These are phyloP conservation scores for Fibroporia radiculosa DNA, from an alignment of 768 basidiomycete species.

Conservation along the genomic window DNA sequence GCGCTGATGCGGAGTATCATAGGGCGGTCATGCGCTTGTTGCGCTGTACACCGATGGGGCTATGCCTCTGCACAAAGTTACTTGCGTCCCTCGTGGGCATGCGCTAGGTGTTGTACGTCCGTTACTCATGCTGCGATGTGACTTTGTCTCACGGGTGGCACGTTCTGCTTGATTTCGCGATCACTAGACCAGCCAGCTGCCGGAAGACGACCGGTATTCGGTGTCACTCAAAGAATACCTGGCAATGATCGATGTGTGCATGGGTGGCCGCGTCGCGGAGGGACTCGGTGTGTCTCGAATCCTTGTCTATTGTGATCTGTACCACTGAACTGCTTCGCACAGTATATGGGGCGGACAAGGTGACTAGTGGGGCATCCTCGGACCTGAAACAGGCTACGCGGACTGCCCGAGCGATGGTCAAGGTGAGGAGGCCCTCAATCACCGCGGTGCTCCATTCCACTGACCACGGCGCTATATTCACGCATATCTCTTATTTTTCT, in stretches of 20 bases:
- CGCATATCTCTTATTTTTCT: neutral
- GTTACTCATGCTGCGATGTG: neutral
- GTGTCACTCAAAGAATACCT: conserved; percentile 67
- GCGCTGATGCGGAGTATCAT: conserved; percentile 1
- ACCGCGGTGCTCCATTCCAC: conserved; percentile 3
- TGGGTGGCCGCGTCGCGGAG: conserved; percentile 95
- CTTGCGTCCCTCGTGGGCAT: conserved; percentile 93
- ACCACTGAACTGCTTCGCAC: conserved; percentile 12
- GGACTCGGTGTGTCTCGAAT: conserved; percentile 55
- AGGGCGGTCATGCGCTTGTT: conserved; percentile 92
- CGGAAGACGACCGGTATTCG: conserved; percentile 69
- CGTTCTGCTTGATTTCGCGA: neutral
- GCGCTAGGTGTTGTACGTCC: conserved; percentile 78
- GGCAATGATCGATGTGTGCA: conserved; percentile 81
- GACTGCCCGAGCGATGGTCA: conserved; percentile 82
- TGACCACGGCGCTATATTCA: conserved; percentile 3
- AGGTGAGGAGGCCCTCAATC: conserved; percentile 42
- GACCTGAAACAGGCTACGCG: conserved; percentile 78
- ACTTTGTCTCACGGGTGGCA: neutral
- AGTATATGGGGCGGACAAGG: conserved; percentile 85
- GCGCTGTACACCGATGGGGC: conserved; percentile 93
- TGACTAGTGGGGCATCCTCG: conserved; percentile 88
- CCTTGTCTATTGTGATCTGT: conserved; percentile 5
- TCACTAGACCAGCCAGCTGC: conserved; percentile 61
- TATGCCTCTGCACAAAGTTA: conserved; percentile 96